Conservation (phyloP, 1,284 basidiomycete species). For the Ganoderma multipileum region DNA sequence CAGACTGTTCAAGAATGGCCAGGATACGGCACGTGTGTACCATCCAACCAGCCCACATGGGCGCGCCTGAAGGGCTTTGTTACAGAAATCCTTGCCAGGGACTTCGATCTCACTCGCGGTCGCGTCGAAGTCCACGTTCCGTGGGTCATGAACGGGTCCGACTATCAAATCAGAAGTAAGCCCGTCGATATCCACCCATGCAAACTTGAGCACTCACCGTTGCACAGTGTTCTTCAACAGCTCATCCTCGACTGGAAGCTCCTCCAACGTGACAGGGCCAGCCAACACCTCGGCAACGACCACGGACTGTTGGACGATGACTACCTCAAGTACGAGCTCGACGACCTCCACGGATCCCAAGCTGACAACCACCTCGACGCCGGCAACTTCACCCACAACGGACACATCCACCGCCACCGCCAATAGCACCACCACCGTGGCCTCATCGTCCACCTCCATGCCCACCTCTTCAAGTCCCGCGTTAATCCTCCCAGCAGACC, state of each 20-base stretch:
- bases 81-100: slow-evolving; percentile 47
- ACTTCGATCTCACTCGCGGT: slow-evolving; percentile 48
- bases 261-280: background rate
- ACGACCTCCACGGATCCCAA: background rate
- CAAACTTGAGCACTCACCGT: background rate
- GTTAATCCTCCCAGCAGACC: background rate
- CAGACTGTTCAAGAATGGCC: slow-evolving; percentile 21
- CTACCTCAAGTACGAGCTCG: background rate
- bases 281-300: background rate
- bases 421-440: background rate
- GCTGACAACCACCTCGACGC: background rate
- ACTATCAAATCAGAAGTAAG: slow-evolving; percentile 55
- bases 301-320: background rate
- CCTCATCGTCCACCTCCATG: background rate
- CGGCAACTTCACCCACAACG: background rate
- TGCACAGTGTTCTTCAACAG: background rate
- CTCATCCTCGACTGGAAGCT: background rate
- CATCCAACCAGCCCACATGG: too few relatives aligned
- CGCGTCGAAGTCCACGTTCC: slow-evolving; percentile 49
- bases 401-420: background rate
- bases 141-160: slow-evolving; percentile 43
- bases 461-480: background rate
- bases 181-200: slow-evolving; percentile 13
- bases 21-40: slow-evolving; percentile 19
- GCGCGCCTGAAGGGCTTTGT: background rate